Evolutionary conservation across 2,329 filamentous ascomycete species (phyloP).

Genomic region (Penicillium sp.): DNA sequence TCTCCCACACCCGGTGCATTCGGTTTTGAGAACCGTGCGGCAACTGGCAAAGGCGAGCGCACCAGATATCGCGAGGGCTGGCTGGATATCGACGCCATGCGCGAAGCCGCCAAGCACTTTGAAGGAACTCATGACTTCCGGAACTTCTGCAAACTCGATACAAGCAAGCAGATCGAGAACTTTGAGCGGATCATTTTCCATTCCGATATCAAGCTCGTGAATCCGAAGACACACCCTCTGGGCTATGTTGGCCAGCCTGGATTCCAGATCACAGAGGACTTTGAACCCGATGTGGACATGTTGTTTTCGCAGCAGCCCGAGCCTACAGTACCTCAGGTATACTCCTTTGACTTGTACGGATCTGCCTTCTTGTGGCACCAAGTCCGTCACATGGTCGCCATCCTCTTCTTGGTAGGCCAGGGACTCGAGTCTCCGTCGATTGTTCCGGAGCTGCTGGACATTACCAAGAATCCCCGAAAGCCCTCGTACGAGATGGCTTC

Average conservation of each 20-base stretch:
- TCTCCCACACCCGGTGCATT: slow-evolving; percentile 63
- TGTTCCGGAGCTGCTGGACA: slow-evolving; percentile 73
- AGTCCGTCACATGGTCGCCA: slow-evolving; percentile 88
- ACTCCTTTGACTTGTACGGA: slow-evolving; percentile 84
- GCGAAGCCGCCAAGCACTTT: slow-evolving; percentile 74
- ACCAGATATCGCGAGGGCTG: slow-evolving; percentile 64
- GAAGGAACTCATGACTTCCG: slow-evolving; percentile 90
- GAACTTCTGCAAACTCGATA: slow-evolving; percentile 94
- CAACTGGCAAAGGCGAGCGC: slow-evolving; percentile 23
- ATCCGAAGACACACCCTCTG: slow-evolving; percentile 54
- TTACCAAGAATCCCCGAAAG: slow-evolving; percentile 68
- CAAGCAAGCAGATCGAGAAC: slow-evolving; percentile 83
- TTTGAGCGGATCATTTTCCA: slow-evolving; percentile 79
- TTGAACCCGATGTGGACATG: slow-evolving; percentile 18
- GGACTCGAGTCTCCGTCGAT: slow-evolving; percentile 76
- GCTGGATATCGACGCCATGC: slow-evolving; percentile 88
- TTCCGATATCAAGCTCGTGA: slow-evolving; percentile 73
- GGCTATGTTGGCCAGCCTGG: slow-evolving; percentile 56
- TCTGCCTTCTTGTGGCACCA: slow-evolving; percentile 98
- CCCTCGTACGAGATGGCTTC: slow-evolving; percentile 90
- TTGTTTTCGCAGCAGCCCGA: slow-evolving; percentile 16
- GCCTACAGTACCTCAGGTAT: slow-evolving; percentile 65
- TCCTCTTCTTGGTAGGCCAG: slow-evolving; percentile 92
- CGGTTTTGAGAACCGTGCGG: slow-evolving; percentile 47
- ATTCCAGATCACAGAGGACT: slow-evolving; percentile 43